Evolutionary conservation across 306 rosid species (phyloP).

Genomic region (Mimosa bimucronata): DNA sequence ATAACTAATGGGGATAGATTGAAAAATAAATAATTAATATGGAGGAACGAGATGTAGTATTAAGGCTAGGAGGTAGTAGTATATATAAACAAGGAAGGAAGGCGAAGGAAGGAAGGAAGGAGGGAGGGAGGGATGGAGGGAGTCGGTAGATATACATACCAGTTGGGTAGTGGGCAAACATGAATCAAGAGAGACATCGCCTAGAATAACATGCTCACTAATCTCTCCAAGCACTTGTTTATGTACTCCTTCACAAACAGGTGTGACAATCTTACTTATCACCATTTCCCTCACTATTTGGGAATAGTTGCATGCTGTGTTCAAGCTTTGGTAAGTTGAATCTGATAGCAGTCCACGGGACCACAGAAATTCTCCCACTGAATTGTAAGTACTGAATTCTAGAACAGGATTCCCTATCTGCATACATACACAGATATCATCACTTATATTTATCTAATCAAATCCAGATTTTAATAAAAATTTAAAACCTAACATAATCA

Average conservation of each 20-base stretch:
- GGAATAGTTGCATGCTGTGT: slow-evolving; percentile 55
- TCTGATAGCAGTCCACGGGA: slow-evolving; percentile 74
- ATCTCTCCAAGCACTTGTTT: neutral
- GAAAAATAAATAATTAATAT: too few relatives aligned
- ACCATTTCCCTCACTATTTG: slow-evolving; percentile 51
- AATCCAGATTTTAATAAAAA: too few relatives aligned
- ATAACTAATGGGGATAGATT: too few relatives aligned
- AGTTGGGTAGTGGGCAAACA: slow-evolving; percentile 55
- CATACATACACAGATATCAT: neutral
- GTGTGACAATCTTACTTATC: slow-evolving; percentile 28
- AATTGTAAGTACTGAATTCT: slow-evolving; percentile 60
- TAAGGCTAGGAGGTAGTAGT: too few relatives aligned
- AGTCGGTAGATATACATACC: slow-evolving; percentile 31
- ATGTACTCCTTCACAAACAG: slow-evolving; percentile 41
- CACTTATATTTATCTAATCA: too few relatives aligned
- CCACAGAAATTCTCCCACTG: slow-evolving; percentile 59
- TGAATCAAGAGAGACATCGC: slow-evolving; percentile 28
- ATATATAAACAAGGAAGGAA: too few relatives aligned
- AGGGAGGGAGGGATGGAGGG: too few relatives aligned
- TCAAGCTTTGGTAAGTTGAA: slow-evolving; percentile 48
- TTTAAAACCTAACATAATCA: too few relatives aligned
- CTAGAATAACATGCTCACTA: too few relatives aligned
- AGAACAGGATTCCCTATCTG: slow-evolving; percentile 81
- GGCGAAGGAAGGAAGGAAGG: too few relatives aligned
- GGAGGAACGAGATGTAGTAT: too few relatives aligned